These are phyloP conservation scores for Microglena sp. DNA, from an alignment of 139 green algal genomes.

Conservation along the genomic window DNA sequence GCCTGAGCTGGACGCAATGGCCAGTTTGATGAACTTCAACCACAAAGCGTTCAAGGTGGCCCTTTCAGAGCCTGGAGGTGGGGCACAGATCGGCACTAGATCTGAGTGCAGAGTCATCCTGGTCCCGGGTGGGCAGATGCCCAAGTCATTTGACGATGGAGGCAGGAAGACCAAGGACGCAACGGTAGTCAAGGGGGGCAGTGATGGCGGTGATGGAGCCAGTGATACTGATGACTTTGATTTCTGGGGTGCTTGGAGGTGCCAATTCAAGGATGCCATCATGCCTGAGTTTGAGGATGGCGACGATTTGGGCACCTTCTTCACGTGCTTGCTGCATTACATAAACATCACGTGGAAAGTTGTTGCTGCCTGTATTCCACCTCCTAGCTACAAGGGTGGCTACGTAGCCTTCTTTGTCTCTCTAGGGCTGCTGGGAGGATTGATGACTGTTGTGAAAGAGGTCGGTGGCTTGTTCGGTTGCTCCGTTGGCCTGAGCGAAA, in stretches of 20 bases:
- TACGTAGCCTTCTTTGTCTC: conserved; percentile 2
- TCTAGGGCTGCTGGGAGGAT: background rate
- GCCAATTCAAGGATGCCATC: conserved; percentile 19
- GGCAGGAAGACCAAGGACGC: no score
- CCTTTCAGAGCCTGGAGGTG: conserved; percentile 12
- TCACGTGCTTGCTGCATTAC: conserved; percentile 10
- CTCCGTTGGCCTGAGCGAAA: conserved; percentile 11
- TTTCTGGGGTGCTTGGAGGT: conserved; percentile 8
- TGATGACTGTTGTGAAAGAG: conserved; percentile 5
- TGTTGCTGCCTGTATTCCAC: background rate
- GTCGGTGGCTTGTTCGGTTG: conserved; percentile 14
- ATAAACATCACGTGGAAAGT: conserved; percentile 21
- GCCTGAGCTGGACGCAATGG: no score
- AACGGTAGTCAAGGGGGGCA: no score
- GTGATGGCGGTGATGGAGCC: background rate
- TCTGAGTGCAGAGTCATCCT: conserved; percentile 18
- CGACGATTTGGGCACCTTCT: conserved; percentile 5
- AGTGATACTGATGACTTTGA: conserved; percentile 3
- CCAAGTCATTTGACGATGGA: no score
- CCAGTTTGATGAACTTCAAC: background rate
- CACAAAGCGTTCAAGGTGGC: conserved; percentile 11
- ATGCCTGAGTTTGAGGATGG: conserved; percentile 7
- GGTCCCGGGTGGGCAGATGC: conserved; percentile 11
- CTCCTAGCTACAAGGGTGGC: conserved; percentile 1
- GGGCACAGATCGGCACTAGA: conserved; percentile 16